Evolutionary conservation across 768 basidiomycete species (phyloP).

Genomic region (Boletus patriciae): DNA sequence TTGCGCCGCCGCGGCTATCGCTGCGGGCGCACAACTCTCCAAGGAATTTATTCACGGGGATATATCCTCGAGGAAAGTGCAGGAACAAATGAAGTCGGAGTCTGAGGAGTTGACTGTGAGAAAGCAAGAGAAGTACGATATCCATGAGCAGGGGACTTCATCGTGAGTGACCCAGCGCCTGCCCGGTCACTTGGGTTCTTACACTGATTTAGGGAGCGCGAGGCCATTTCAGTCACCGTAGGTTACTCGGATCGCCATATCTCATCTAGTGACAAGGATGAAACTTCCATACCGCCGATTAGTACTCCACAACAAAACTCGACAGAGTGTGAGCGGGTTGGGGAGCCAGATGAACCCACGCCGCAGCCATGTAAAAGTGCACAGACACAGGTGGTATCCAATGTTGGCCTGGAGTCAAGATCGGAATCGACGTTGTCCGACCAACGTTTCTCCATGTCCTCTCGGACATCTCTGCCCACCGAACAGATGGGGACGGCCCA

Average conservation of each 20-base stretch:
- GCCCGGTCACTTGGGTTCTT: background rate
- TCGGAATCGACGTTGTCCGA: background rate
- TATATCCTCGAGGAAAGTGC: background rate
- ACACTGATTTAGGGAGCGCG: background rate
- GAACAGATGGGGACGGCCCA: background rate
- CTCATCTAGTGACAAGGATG: background rate
- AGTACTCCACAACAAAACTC: background rate
- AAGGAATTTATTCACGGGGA: background rate
- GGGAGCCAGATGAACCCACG: background rate
- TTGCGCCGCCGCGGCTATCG: background rate
- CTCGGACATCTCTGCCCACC: background rate
- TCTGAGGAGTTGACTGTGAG: background rate
- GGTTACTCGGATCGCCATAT: background rate
- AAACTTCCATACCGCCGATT: background rate
- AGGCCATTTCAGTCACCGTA: background rate
- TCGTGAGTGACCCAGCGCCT: slow-evolving; percentile 4
- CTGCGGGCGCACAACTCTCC: background rate
- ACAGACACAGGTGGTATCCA: background rate
- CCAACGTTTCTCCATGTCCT: background rate
- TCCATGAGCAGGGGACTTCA: background rate
- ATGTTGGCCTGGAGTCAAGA: background rate
- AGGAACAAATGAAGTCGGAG: background rate
- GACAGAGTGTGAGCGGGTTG: background rate
- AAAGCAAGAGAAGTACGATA: background rate
- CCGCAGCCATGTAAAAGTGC: background rate